Conservation (phyloP, 805 yeast genomes). For the Candida yuanshanica region DNA sequence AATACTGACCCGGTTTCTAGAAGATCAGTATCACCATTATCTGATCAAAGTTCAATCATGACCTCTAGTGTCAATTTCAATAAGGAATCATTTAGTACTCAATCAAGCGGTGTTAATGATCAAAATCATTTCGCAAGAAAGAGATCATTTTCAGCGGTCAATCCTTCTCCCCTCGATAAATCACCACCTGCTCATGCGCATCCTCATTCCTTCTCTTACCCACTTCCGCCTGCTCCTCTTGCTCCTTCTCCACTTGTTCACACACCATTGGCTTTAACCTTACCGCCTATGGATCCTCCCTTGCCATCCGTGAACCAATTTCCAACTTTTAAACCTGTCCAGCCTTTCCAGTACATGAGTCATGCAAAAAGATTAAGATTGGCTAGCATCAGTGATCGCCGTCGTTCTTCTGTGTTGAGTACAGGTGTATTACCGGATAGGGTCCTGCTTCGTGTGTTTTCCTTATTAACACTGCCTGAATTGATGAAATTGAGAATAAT, state of each 20-base stretch:
- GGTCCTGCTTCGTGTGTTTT: conserved; percentile 48
- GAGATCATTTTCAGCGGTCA: conserved; percentile 9
- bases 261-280: conserved; percentile 16
- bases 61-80: background rate
- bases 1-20: conserved; percentile 2
- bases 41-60: conserved; percentile 1
- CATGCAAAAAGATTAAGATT: conserved; percentile 49
- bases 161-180: conserved; percentile 8
- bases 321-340: conserved; percentile 20
- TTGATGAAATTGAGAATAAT: conserved; percentile 55
- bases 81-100: conserved; percentile 1
- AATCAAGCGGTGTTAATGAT: conserved; percentile 2
- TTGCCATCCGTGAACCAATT: conserved; percentile 30
- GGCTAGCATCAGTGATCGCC: conserved; percentile 37
- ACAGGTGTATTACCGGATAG: conserved; percentile 60
- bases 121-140: conserved; percentile 9
- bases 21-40: conserved; percentile 7
- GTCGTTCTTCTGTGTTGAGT: conserved; percentile 53
- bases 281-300: conserved; percentile 38
- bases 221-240: conserved; percentile 5
- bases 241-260: too few relatives aligned
- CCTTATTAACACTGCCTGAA: conserved; percentile 47
- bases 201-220: too few relatives aligned
- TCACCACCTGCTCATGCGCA: too few relatives aligned
- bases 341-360: conserved; percentile 45